Base-by-base conservation (phyloP, 805 yeast species). In the Saccharomyces jurei region DNA sequence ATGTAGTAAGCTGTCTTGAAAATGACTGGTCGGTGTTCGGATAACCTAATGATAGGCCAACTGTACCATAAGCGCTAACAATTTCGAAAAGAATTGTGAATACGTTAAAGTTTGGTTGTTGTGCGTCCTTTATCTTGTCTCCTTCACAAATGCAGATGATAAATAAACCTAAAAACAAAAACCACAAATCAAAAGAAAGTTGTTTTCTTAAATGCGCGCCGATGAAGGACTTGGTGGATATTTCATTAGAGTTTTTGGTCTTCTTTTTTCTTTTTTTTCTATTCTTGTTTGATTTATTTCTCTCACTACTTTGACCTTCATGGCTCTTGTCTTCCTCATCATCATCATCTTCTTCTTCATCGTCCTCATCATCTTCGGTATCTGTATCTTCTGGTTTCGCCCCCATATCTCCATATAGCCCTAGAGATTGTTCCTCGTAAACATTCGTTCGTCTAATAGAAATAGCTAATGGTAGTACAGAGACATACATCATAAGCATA, bases 401-500 rank as follows among this genome's bases (percentile, higher is more conserved):
- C 8, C 70, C 70, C 10, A 55, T 48, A 25, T 57, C 59, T n/a
- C 73, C 78, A 65, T 88, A 91, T n/a, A 90, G 79, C n/a, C 99
- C 99, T 54, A 94, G 73, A 0, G 97, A 87, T 67, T 90, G 98
- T 65, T 94, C 99, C 68, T 94, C 99, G 72, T 94, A 94, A 53
- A 94, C 99, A 68, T 94, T 94, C 21, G 99, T 94, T 69, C 97
- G 81, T 73, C 99, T 83, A 58, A 94, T 90, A 41, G 97, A 89
- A 59, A 94, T 94, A 31, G 99, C 99, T 62, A 94, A 75, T 0
- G 99, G 99, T 66, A 91, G 77, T 48, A 92, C 97, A 14, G 98
- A 92, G 28, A 94, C 90, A 72, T 94, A 94, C 99, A 94, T 94
- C 98, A 94, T 92, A 56, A 94, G 79, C 83, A 89, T 79, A 68